phyloP scores from a whole-genome alignment of 176 grass and related monocot genomes.

The Coix lacrymajobi region DNA sequence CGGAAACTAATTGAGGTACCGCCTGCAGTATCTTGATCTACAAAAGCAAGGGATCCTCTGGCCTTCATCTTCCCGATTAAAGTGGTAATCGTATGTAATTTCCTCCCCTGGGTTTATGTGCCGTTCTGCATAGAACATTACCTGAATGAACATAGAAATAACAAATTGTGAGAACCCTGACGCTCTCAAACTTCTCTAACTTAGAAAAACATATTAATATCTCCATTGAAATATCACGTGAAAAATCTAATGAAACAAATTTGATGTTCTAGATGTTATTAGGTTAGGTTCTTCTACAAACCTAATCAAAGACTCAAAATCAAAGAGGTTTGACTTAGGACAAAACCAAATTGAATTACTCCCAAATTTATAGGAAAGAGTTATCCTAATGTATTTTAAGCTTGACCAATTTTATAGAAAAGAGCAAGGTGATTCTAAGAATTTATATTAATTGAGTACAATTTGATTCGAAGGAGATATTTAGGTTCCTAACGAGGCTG shows the following conservation, averaged over 20 bases:
- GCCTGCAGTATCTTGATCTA: conserved; percentile 69
- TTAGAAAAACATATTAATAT: background rate
- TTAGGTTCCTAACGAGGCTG: background rate
- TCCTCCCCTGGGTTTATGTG: conserved; percentile 95
- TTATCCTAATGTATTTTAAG: background rate
- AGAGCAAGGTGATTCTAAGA: background rate
- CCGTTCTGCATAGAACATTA: conserved; percentile 85
- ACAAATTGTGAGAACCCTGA: background rate
- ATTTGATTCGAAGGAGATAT: background rate
- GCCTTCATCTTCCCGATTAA: conserved; percentile 89
- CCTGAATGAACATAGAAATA: conserved; percentile 42
- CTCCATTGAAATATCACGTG: background rate
- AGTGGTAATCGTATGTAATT: conserved; percentile 95
- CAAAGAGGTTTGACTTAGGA: background rate
- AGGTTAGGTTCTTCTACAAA: background rate
- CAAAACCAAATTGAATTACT: background rate
- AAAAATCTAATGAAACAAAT: background rate
- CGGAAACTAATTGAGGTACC: conserved; percentile 67
- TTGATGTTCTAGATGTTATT: background rate
- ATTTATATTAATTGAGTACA: background rate
- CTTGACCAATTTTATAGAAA: background rate
- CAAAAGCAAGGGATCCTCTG: conserved; percentile 89
- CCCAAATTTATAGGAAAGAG: too few species aligned
- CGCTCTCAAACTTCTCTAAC: background rate
- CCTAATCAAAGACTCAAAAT: background rate